Evolutionary conservation across 257 asterid species (phyloP), one percentile per base, ranked within the genome.

Genomic region (Solanum appendiculatum): DNA sequence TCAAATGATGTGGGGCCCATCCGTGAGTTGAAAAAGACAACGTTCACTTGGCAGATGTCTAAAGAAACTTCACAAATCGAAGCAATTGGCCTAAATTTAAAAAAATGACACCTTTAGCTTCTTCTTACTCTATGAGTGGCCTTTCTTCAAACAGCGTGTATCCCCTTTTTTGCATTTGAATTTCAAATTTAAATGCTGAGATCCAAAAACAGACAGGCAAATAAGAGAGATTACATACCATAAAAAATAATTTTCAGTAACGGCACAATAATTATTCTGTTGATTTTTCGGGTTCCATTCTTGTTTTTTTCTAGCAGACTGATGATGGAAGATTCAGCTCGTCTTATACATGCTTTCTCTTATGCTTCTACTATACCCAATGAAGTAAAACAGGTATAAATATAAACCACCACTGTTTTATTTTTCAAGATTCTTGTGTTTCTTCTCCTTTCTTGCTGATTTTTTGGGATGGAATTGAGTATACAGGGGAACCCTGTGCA

Each of bases 291-390:
- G 86, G 83, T 85, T 81, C 89, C 80, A 60, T 88, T 63, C 44
- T 81, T n/a, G 66, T 75, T 75, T 1, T 36, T 75, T 12, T 13
- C 40, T 77, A 44, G 85, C 85, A 48, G 31, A 18, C 85, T 80
- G 36, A 83, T 86, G 74, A 97, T 95, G 99, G 98, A 94, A 89
- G 99, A 95, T 68, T 90, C 97, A 68, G 85, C 98, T 86, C 94
- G 98, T 91, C 91, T 97, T 84, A 90, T 97, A 91, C 98, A 91
- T 85, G 93, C 96, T 56, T 93, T 94, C 89, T 93, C 98, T 66
- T 94, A 95, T 86, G 94, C 97, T 89, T 92, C 98, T 85, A 93
- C 92, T 40, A 86, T 91, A 23, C 93, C 97, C 86, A 92, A 89
- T 87, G 95, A 94, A 87, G 87, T 94, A 88, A 93, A 92, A 68